Evolutionary conservation across 768 basidiomycete species (phyloP), one percentile per base, ranked within the genome.

Genomic region (Lactifluus volemus): DNA sequence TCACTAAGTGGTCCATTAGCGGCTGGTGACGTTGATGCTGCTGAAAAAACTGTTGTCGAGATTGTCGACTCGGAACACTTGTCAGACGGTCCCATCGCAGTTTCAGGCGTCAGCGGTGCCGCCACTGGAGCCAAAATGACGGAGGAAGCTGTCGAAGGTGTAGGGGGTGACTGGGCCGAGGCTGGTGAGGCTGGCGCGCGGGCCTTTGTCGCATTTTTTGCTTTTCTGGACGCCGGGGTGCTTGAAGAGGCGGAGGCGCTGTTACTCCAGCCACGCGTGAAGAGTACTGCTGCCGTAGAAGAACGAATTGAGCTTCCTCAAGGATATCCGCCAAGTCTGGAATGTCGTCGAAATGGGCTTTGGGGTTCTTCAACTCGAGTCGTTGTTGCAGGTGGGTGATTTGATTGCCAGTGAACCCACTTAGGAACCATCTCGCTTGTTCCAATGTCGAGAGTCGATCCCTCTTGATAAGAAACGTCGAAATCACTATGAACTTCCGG

Each of bases 1-100:
- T 15, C 21, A 47, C 8, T 8, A 36, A 30, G 84, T 2, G 76
- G 78, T 50, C 76, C 74, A 64, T 80, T 79, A 52, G 45, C 19
- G 9, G 45, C 21, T 47, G 3, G 45, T 47, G 45, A 25, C 11
- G 21, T 47, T 8, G 21, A 47, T 47, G 11, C 11, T 47, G 21
- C 45, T 25, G 21, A 4, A 0, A 9, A 19, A 21, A 12, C 12
- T 3, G 21, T 11, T 11, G 45, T 47, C 4, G 21, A 12, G 9
- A 15, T 19, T 3, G n/a, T 9, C 7, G 44, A 6, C n/a, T 5
- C n/a, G 5, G 19, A 21, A 47, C 45, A 2, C 5, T 47, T 11
- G 8, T 47, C 4, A 47, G 21, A 7, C 45, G 11, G 11, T 25
- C 12, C 45, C 45, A 19, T 47, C 45, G 45, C 45, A 2, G 45